Conservation (phyloP, 2,329 filamentous ascomycete species). For the Graphilbum sp. region DNA sequence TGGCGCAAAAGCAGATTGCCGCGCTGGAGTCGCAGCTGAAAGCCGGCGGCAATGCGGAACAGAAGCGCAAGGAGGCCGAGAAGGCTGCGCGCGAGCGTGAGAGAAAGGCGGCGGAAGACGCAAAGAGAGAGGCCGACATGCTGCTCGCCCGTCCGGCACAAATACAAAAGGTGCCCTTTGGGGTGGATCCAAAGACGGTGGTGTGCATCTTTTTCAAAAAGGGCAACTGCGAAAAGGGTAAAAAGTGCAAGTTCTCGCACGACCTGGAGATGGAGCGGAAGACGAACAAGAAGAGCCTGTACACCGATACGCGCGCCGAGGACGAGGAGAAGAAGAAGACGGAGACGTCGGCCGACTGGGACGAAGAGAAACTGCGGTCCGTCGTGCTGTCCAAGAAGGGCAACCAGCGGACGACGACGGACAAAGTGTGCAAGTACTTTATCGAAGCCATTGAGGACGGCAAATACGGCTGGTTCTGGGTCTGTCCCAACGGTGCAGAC, state of each 20-base stretch:
- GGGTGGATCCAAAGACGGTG: constrained; percentile 94
- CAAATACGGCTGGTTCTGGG: constrained; percentile 99
- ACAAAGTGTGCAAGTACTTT: constrained; percentile 99
- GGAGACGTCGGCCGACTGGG: constrained; percentile 93
- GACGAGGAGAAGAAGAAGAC: constrained; percentile 68
- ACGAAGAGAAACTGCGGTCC: constrained; percentile 83
- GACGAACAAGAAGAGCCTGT: constrained; percentile 80
- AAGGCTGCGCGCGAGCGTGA: constrained; percentile 60
- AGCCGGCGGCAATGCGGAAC: constrained; percentile 63
- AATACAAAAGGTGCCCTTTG: constrained; percentile 94
- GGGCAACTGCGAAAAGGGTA: constrained; percentile 91
- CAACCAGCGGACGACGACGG: constrained; percentile 85
- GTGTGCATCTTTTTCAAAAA: constrained; percentile 96
- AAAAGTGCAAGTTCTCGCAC: constrained; percentile 96
- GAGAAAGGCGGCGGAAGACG: constrained; percentile 78
- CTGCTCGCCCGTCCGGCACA: constrained; percentile 85
- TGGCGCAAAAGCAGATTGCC: constrained; percentile 79
- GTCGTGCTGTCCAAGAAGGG: constrained; percentile 95
- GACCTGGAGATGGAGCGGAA: constrained; percentile 81
- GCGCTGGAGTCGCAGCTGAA: constrained; percentile 62
- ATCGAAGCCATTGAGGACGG: constrained; percentile 94
- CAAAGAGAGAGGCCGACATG: constrained; percentile 62
- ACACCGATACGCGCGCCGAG: constrained; percentile 63
- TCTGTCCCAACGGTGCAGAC: constrained; percentile 88
- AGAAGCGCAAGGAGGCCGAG: constrained; percentile 63